phyloP scores from a whole-genome alignment of 2,329 filamentous ascomycete genomes.

The Penicillium oxalicum region DNA sequence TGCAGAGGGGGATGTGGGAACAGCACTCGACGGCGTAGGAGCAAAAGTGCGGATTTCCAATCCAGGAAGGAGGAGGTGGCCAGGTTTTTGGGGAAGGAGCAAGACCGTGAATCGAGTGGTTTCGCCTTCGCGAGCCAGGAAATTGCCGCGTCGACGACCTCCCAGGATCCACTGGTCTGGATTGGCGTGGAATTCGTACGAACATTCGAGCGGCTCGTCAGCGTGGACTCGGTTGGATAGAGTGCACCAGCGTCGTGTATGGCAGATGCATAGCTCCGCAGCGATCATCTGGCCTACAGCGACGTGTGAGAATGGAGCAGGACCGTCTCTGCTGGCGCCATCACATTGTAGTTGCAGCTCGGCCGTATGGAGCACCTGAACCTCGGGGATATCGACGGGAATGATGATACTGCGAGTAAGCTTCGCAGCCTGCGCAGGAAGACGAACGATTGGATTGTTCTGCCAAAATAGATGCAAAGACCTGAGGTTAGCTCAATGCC shows the following conservation, averaged over 20 bases:
- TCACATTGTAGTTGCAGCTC: slow-evolving; percentile 31
- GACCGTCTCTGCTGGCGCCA: slow-evolving; percentile 10
- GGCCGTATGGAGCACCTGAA: slow-evolving; percentile 76
- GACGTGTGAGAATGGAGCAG: slow-evolving; percentile 27
- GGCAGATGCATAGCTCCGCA: slow-evolving; percentile 46
- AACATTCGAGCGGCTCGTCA: slow-evolving; percentile 61
- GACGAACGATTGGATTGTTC: slow-evolving; percentile 29
- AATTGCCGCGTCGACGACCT: slow-evolving; percentile 72
- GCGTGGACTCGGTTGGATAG: slow-evolving; percentile 27
- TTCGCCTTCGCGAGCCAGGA: slow-evolving; percentile 49
- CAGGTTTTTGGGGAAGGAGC: slow-evolving; percentile 72
- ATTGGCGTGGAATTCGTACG: slow-evolving; percentile 72
- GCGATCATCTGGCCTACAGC: slow-evolving; percentile 44
- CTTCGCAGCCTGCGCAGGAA: slow-evolving; percentile 28
- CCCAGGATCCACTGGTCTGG: slow-evolving; percentile 78
- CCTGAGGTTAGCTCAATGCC: background rate
- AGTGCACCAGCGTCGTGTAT: slow-evolving; percentile 51
- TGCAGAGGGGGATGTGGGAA: slow-evolving; percentile 15
- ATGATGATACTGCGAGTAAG: slow-evolving; percentile 66
- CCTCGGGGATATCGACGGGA: slow-evolving; percentile 79
- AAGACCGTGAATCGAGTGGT: slow-evolving; percentile 58
- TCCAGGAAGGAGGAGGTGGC: slow-evolving; percentile 68
- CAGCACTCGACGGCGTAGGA: slow-evolving; percentile 24
- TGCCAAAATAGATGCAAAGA: slow-evolving; percentile 14
- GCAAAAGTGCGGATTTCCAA: slow-evolving; percentile 68